These are phyloP conservation scores for Hypoxylon rubiginosum DNA, from an alignment of 2,329 filamentous ascomycete species.

Conservation along the genomic window DNA sequence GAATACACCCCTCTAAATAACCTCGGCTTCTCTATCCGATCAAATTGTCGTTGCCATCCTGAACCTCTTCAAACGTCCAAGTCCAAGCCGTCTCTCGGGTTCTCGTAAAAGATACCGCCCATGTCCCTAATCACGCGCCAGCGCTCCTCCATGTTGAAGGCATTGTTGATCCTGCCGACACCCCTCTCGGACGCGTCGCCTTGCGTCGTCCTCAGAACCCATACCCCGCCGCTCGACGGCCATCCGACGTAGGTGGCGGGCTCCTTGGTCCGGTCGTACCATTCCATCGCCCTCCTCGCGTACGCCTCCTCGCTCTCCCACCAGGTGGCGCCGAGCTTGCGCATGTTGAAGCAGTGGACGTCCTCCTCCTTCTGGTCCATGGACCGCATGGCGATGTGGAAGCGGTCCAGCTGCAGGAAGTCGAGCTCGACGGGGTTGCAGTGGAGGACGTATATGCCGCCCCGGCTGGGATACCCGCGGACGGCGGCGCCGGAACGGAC, in stretches of 20 bases:
- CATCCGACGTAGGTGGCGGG: constrained; percentile 36
- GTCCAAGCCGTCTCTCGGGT: constrained; percentile 35
- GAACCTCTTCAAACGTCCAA: constrained; percentile 8
- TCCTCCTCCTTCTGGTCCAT: constrained; percentile 34
- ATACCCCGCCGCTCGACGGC: constrained; percentile 34
- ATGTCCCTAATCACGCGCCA: constrained; percentile 34
- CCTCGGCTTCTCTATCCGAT: not conserved
- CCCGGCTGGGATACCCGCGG: constrained; percentile 35
- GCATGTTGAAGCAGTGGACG: constrained; percentile 34
- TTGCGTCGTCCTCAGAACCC: constrained; percentile 35
- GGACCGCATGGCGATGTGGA: constrained; percentile 39
- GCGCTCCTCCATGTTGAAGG: constrained; percentile 36
- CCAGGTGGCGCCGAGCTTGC: constrained; percentile 38
- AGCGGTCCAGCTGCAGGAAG: constrained; percentile 37
- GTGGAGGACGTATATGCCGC: constrained; percentile 37
- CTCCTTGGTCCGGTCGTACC: constrained; percentile 20
- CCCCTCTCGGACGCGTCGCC: constrained; percentile 33
- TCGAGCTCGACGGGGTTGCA: constrained; percentile 38
- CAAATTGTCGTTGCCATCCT: not conserved
- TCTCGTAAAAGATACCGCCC: constrained; percentile 33
- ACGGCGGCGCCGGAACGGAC: constrained; percentile 37
- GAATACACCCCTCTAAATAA: not conserved
- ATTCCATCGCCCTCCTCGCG: constrained; percentile 27
- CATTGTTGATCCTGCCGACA: constrained; percentile 37
- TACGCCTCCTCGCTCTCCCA: constrained; percentile 38